Evolutionary conservation across 768 basidiomycete genomes (phyloP).

Genomic region (Gymnopilus dilepis): DNA sequence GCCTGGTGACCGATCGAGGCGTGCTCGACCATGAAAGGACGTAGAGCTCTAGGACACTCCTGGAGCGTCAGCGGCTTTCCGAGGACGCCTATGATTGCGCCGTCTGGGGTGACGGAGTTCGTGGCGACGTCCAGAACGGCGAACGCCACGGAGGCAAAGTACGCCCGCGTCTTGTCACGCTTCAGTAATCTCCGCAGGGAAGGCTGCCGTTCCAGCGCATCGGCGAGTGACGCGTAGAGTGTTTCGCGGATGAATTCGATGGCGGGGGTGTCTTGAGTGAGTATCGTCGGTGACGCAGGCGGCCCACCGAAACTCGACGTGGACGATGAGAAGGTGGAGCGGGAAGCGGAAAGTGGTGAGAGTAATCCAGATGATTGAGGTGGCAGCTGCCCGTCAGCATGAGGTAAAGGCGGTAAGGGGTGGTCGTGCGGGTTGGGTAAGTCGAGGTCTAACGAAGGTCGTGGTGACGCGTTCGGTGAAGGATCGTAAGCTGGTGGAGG

Average conservation of each 20-base stretch:
- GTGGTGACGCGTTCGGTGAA: slow-evolving; percentile 16
- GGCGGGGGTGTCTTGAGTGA: slow-evolving; percentile 58
- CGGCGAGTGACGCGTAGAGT: slow-evolving; percentile 80
- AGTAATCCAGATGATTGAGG: slow-evolving; percentile 18
- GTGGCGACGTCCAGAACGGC: slow-evolving; percentile 76
- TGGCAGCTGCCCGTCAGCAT: not conserved
- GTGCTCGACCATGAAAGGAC: slow-evolving; percentile 75
- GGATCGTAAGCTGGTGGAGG: slow-evolving; percentile 27
- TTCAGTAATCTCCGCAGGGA: slow-evolving; percentile 60
- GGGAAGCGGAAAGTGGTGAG: slow-evolving; percentile 19
- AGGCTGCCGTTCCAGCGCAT: slow-evolving; percentile 62
- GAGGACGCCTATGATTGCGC: slow-evolving; percentile 60
- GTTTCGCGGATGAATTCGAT: slow-evolving; percentile 87
- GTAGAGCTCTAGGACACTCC: slow-evolving; percentile 66
- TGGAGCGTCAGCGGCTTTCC: slow-evolving; percentile 58
- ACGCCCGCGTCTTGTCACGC: slow-evolving; percentile 73
- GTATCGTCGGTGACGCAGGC: slow-evolving; percentile 44
- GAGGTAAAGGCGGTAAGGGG: slow-evolving; percentile 16
- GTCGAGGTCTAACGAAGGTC: slow-evolving; percentile 8
- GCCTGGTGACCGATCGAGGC: slow-evolving; percentile 57
- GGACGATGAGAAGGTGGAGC: slow-evolving; percentile 28
- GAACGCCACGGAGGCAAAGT: slow-evolving; percentile 75
- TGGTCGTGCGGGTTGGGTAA: slow-evolving; percentile 12
- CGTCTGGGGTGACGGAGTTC: slow-evolving; percentile 51
- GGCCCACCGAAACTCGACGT: slow-evolving; percentile 35